Conservation (phyloP, 768 basidiomycete genomes). For the Tricholoma sp. region DNA sequence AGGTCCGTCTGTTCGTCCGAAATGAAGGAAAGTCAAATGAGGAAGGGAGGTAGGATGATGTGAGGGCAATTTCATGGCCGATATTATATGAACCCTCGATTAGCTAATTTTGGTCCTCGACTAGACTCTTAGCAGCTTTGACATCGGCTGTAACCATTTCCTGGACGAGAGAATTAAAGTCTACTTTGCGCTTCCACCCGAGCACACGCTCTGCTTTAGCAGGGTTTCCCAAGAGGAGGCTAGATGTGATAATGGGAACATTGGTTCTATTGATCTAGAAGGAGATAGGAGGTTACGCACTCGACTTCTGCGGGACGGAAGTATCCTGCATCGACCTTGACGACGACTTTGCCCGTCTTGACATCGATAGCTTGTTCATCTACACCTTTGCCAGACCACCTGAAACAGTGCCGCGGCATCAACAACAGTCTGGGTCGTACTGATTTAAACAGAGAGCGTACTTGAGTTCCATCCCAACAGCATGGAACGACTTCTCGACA, state of each 20-base stretch:
- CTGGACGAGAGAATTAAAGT: constrained; percentile 78
- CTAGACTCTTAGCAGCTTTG: constrained; percentile 62
- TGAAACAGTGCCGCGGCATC: constrained; percentile 18
- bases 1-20: no score
- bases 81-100: constrained; percentile 59
- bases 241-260: constrained; percentile 21
- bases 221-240: constrained; percentile 82
- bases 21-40: no score
- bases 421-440: neutral
- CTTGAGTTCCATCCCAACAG: constrained; percentile 64
- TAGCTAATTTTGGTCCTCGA: constrained; percentile 84
- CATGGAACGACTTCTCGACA: constrained; percentile 79
- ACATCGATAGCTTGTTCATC: constrained; percentile 73
- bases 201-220: constrained; percentile 85
- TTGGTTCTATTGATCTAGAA: neutral
- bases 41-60: no score
- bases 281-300: constrained; percentile 38
- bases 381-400: constrained; percentile 76
- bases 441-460: constrained; percentile 24
- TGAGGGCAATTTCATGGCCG: neutral
- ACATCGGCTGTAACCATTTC: constrained; percentile 92
- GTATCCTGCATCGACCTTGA: constrained; percentile 83
- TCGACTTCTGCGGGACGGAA: constrained; percentile 97
- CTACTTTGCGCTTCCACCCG: constrained; percentile 86
- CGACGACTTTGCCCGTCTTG: constrained; percentile 65